These are phyloP conservation scores for Hypoxylon sp. DNA, from an alignment of 2,329 filamentous ascomycete species.

Conservation along the genomic window DNA sequence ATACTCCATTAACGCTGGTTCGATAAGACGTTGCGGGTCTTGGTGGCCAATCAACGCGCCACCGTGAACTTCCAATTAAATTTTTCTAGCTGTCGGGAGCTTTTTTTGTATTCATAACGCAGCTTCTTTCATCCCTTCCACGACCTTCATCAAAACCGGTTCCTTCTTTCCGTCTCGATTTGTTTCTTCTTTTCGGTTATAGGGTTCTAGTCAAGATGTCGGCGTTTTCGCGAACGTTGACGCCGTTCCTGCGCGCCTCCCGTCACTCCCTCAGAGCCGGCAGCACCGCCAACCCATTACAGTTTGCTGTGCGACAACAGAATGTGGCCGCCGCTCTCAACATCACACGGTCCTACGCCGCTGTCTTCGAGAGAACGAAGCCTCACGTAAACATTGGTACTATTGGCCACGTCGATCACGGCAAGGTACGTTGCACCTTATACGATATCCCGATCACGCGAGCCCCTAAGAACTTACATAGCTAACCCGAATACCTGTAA, in stretches of 20 bases:
- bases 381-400: conserved; percentile 99
- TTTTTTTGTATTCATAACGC: conserved; percentile 34
- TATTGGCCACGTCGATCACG: conserved; percentile 99
- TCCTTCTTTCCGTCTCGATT: conserved; percentile 34
- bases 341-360: conserved; percentile 73
- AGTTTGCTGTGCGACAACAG: conserved; percentile 73
- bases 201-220: conserved; percentile 73
- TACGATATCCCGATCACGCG: neutral
- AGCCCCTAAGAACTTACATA: conserved; percentile 37
- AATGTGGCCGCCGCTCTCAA: conserved; percentile 74
- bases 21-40: conserved; percentile 26
- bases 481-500: conserved; percentile 29
- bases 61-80: conserved; percentile 37
- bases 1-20: conserved; percentile 11
- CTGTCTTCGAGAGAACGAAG: conserved; percentile 87
- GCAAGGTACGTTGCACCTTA: conserved; percentile 77
- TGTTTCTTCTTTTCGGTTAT: conserved; percentile 26
- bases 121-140: conserved; percentile 13
- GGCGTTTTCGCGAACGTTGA: conserved; percentile 80
- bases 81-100: conserved; percentile 37
- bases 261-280: conserved; percentile 78
- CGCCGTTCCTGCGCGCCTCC: conserved; percentile 85
- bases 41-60: conserved; percentile 25
- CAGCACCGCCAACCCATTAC: conserved; percentile 80
- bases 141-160: conserved; percentile 30